A percentile compares a stretch with the other conserved stretches of the same genome.
Evolutionary conservation across 2,329 filamentous ascomycete genomes (phyloP).

Genomic region (Mariannaea sp.): DNA sequence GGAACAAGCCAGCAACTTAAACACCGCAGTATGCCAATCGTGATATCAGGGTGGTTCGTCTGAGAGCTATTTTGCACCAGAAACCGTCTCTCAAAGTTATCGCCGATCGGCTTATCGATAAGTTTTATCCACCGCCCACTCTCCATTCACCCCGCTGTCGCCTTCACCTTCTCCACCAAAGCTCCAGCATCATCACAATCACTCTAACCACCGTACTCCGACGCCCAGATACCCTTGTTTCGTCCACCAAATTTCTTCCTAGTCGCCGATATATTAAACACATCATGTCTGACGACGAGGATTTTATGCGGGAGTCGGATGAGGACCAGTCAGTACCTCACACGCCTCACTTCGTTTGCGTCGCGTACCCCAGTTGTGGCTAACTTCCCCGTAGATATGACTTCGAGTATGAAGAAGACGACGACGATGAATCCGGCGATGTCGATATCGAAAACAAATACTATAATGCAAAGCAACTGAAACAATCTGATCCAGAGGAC

Average conservation of each 20-base stretch:
- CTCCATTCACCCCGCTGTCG: slow-evolving; percentile 27
- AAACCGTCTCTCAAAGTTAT: too few species aligned
- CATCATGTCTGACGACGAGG: slow-evolving; percentile 59
- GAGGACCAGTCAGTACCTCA: slow-evolving; percentile 52
- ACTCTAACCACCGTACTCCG: slow-evolving; percentile 3
- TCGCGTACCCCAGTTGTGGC: slow-evolving; percentile 7
- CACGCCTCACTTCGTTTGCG: too few species aligned
- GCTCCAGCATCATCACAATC: slow-evolving; percentile 24
- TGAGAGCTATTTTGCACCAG: too few species aligned
- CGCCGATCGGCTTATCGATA: slow-evolving; percentile 38
- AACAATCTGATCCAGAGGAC: slow-evolving; percentile 81
- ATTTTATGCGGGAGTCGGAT: slow-evolving; percentile 55
- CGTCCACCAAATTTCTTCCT: neutral
- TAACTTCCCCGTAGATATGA: slow-evolving; percentile 67
- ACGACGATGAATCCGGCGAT: slow-evolving; percentile 85
- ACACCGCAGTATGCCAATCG: too few species aligned
- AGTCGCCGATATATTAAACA: slow-evolving; percentile 16
- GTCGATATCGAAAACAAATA: slow-evolving; percentile 99
- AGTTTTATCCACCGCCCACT: slow-evolving; percentile 10
- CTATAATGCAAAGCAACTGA: slow-evolving; percentile 98
- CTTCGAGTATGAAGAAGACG: slow-evolving; percentile 95
- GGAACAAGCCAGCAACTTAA: too few species aligned
- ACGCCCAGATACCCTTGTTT: neutral
- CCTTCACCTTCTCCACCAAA: slow-evolving; percentile 33
- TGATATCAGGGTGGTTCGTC: too few species aligned